Conservation (phyloP, 805 yeast genomes). For the Sugiyamaella mastotermitis region DNA sequence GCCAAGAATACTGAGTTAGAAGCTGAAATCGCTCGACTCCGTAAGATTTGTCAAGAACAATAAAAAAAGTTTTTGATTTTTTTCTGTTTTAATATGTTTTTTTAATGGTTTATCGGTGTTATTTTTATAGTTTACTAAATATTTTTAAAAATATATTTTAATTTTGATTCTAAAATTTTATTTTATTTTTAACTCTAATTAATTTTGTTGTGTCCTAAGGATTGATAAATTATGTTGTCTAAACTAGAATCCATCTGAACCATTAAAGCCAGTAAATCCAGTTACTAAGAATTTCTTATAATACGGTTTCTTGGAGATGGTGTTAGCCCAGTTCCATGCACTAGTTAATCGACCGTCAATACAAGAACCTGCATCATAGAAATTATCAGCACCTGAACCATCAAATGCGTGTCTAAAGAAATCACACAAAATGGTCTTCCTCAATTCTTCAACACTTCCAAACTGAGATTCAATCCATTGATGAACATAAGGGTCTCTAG, state of each 20-base stretch:
- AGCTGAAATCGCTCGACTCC: conserved; percentile 58
- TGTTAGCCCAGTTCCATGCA: conserved; percentile 80
- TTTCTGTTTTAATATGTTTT: conserved; percentile 1
- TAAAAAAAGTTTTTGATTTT: conserved; percentile 3
- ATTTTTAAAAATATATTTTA: too few species aligned
- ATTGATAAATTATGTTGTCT: too few species aligned
- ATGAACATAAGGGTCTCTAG: conserved; percentile 42
- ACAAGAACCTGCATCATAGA: conserved; percentile 78
- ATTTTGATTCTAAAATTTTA: too few species aligned
- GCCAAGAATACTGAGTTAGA: conserved; percentile 54
- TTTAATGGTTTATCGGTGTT: background rate
- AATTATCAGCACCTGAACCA: conserved; percentile 81
- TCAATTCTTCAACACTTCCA: conserved; percentile 48
- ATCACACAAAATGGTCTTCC: conserved; percentile 41
- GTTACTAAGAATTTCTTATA: conserved; percentile 55
- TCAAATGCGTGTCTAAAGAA: conserved; percentile 59
- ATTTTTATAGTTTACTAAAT: background rate
- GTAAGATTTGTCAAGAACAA: conserved; percentile 15
- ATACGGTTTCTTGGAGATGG: conserved; percentile 60
- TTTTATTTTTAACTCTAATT: too few species aligned
- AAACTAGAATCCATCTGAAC: conserved; percentile 39
- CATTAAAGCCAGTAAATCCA: conserved; percentile 73
- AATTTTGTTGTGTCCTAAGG: too few species aligned
- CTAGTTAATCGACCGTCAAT: conserved; percentile 77
- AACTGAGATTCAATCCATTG: conserved; percentile 55